phyloP scores from a whole-genome alignment of 116 monocot genomes.

The Dioscorea cayenensis region DNA sequence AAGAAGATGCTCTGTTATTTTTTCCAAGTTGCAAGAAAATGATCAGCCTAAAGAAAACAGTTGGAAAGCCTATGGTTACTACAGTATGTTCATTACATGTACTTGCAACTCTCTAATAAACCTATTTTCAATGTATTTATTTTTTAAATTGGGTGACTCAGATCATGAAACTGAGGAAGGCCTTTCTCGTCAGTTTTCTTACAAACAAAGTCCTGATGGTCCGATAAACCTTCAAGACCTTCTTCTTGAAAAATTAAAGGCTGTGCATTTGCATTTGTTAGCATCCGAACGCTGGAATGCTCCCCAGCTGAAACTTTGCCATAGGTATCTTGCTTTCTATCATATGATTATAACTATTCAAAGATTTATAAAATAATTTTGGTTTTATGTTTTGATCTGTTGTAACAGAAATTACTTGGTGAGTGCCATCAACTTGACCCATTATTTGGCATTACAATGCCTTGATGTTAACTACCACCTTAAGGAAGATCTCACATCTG shows the following conservation, averaged over 20 bases:
- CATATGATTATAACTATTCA: conserved; percentile 2
- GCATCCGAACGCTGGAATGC: conserved; percentile 46
- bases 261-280: conserved; percentile 36
- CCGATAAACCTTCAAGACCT: background rate
- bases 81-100: background rate
- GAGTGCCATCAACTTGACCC: conserved; percentile 48
- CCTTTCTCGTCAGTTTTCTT: background rate
- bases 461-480: conserved; percentile 28
- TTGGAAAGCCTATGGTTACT: background rate
- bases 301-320: conserved; percentile 30
- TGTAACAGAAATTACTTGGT: conserved; percentile 25
- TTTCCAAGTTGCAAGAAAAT: too few relatives aligned
- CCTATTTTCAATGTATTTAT: background rate
- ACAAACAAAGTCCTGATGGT: background rate
- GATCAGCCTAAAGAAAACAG: background rate
- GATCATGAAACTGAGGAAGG: background rate
- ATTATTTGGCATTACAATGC: conserved; percentile 38
- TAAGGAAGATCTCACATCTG: conserved; percentile 27
- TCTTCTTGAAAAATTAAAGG: conserved; percentile 32
- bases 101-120: background rate
- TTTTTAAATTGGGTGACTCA: background rate
- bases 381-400: background rate
- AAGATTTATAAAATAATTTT: background rate
- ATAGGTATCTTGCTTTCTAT: conserved; percentile 25
- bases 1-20: background rate